Conservation (phyloP, 208 protist species). For the Trypanosoma scelopori region DNA sequence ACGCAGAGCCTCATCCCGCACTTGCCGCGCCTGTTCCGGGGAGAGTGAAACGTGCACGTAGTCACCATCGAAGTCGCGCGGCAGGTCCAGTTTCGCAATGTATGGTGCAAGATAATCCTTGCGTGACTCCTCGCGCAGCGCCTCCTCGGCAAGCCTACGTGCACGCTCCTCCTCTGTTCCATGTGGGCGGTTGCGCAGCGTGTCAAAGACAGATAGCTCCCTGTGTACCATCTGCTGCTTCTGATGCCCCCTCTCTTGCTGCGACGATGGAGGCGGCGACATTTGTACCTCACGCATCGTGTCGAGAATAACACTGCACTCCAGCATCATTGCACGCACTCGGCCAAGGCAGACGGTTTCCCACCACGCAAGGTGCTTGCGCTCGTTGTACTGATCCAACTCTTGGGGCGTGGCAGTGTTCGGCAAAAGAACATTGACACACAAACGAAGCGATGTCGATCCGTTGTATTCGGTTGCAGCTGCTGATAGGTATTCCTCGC, state of each 20-base stretch:
- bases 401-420: slow-evolving; percentile 65
- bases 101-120: slow-evolving; percentile 91
- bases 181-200: slow-evolving; percentile 83
- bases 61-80: slow-evolving; percentile 67
- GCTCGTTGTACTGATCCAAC: slow-evolving; percentile 77
- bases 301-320: slow-evolving; percentile 62
- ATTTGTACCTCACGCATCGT: slow-evolving; percentile 19
- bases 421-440: slow-evolving; percentile 66
- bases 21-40: slow-evolving; percentile 74
- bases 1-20: slow-evolving; percentile 79
- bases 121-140: slow-evolving; percentile 69
- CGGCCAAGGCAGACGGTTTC: slow-evolving; percentile 64
- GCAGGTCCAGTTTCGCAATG: slow-evolving; percentile 81
- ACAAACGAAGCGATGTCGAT: slow-evolving; percentile 33
- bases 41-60: slow-evolving; percentile 70
- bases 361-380: slow-evolving; percentile 72
- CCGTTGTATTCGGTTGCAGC: slow-evolving; percentile 30
- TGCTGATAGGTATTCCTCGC: slow-evolving; percentile 77
- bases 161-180: slow-evolving; percentile 82
- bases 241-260: background rate
- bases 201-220: slow-evolving; percentile 80
- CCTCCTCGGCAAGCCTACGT: slow-evolving; percentile 63
- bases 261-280: background rate
- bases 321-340: slow-evolving; percentile 51
- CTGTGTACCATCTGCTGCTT: background rate